A percentile compares a stretch with the other conserved stretches of the same genome.
Evolutionary conservation across 1,284 basidiomycete species (phyloP).

Genomic region (Ganoderma lingzhi): DNA sequence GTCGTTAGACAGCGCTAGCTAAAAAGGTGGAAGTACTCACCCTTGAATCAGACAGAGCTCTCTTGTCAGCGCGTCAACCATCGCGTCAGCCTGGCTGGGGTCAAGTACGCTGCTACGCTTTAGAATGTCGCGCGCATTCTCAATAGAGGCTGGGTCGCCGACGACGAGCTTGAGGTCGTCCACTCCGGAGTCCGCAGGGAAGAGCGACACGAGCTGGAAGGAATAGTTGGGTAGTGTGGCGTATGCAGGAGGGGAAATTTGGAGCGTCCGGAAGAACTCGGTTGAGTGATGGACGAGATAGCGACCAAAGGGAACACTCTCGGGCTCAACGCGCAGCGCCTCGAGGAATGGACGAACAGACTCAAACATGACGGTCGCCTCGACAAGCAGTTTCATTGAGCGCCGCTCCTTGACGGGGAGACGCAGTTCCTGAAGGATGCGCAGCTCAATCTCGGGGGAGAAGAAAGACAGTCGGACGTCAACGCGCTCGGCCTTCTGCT

Average conservation of each 20-base stretch:
- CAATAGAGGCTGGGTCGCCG: slow-evolving; percentile 30
- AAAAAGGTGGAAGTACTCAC: slow-evolving; percentile 48
- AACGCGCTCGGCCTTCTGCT: slow-evolving; percentile 29
- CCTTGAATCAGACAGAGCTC: slow-evolving; percentile 77
- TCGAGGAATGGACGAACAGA: slow-evolving; percentile 43
- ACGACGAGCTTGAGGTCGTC: slow-evolving; percentile 33
- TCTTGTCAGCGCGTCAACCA: slow-evolving; percentile 64
- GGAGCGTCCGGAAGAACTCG: slow-evolving; percentile 20
- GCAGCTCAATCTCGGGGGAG: slow-evolving; percentile 41
- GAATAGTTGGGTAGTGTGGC: slow-evolving; percentile 36
- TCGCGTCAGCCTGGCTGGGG: slow-evolving; percentile 70
- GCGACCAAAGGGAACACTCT: slow-evolving; percentile 37
- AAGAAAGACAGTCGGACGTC: slow-evolving; percentile 41
- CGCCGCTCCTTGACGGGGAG: slow-evolving; percentile 38
- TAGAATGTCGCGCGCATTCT: slow-evolving; percentile 53
- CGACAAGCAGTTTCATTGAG: slow-evolving; percentile 37
- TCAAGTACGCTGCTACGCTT: slow-evolving; percentile 61
- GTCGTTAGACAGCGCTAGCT: background rate
- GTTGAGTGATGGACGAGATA: slow-evolving; percentile 46
- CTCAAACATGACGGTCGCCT: slow-evolving; percentile 42
- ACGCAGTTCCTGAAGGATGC: slow-evolving; percentile 36
- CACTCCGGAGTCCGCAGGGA: slow-evolving; percentile 41
- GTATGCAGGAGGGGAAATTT: slow-evolving; percentile 37
- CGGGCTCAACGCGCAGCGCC: slow-evolving; percentile 41
- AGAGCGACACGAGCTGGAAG: slow-evolving; percentile 39